Evolutionary conservation across 1,284 basidiomycete species (phyloP), one percentile per base, ranked within the genome.

Genomic region (Ustilago sp.): DNA sequence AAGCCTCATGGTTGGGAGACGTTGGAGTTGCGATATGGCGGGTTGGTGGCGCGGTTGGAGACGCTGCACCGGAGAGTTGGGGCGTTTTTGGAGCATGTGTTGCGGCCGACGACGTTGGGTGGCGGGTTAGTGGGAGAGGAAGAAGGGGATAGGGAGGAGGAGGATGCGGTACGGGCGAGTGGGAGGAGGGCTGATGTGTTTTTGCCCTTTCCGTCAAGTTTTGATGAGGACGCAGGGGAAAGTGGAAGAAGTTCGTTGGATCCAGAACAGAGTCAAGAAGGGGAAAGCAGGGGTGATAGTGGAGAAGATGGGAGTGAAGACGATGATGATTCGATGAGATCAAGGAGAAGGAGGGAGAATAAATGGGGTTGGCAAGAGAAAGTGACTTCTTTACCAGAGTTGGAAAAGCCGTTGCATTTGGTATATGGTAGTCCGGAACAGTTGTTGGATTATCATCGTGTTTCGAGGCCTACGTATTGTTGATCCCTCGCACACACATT

Each of bases 21-120:
- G 15, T 67, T 87, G 32, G 87, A 87, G 23, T 59, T 87, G 43
- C 69, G 87, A 1, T 87, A 87, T 48, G 87, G 87, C 15, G 87
- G 86, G 0, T 62, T 87, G 41, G 63, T 74, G 13, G 63, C 83
- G 1, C 74, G 87, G 3, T 64, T 87, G 34, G 85, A 86, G 23
- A 87, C 86, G 47, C 81, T 87, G 68, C 77, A 86, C 45, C 55
- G 61, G 2, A 55, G 81, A 1, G 66, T 83, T 2, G 68, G 54
- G 1, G 63, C 62, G 0, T 80, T 80, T 41, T 51, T 83, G 6
- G 62, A 80, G 5, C 65, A 79, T 19, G 36, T 79, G 32, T 51
- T 63, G 11, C 35, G 31, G 8, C 23, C 19, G 43, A 41, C 5
- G 17, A 41, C 47, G 2, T 2, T 11, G 28, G 50, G 56, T 4